A percentile compares a stretch with the other conserved stretches of the same genome.
Evolutionary conservation across 257 asterid species (phyloP).

Genomic region (Nyctanthes arbortristis): DNA sequence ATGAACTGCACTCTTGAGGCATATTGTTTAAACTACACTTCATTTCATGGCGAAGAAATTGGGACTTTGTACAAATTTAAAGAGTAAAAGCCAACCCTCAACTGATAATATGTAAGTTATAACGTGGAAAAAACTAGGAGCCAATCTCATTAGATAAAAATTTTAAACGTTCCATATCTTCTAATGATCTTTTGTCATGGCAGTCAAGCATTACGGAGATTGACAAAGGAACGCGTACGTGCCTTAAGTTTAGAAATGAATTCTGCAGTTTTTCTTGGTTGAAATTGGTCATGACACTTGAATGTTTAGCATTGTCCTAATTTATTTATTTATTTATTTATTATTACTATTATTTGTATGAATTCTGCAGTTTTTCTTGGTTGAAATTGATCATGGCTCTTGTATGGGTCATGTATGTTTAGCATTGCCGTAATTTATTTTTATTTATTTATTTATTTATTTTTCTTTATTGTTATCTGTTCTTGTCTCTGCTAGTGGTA

Average conservation of each 20-base stretch:
- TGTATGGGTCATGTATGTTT: not conserved
- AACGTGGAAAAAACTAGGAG: not conserved
- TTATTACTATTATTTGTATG: not conserved
- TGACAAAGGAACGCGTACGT: too few relatives aligned
- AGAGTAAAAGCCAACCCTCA: not conserved
- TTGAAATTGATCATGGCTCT: not conserved
- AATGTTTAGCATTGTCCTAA: not conserved
- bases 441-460: not conserved
- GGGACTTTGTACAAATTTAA: not conserved
- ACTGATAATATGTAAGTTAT: not conserved
- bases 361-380: not conserved
- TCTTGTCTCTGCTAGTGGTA: slow-evolving; percentile 2
- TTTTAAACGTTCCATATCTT: not conserved
- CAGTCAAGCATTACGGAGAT: too few relatives aligned
- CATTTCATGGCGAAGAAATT: not conserved
- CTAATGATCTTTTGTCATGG: not conserved
- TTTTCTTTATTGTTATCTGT: not conserved
- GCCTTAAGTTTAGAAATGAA: too few relatives aligned
- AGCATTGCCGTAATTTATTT: not conserved
- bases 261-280: not conserved
- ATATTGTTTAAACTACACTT: not conserved
- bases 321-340: not conserved
- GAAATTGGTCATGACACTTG: not conserved
- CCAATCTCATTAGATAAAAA: not conserved
- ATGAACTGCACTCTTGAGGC: not conserved